These are phyloP conservation scores for Helicostylum pulchrum DNA, from an alignment of 192 early-diverging fungal species.

Conservation along the genomic window DNA sequence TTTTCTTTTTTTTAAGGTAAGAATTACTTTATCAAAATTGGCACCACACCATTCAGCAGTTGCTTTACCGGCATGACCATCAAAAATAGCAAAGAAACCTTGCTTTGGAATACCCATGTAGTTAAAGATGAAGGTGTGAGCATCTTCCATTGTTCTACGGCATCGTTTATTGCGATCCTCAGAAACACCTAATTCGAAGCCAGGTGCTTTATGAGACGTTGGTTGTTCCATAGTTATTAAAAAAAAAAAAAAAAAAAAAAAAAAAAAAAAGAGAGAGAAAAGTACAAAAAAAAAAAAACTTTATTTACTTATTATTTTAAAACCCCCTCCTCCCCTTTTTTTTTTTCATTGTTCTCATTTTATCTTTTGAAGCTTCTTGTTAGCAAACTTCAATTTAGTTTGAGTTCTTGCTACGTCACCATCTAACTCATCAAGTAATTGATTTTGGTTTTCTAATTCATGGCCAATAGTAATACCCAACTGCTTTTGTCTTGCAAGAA, in stretches of 20 bases:
- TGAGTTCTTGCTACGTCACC: conserved; percentile 73
- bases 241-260: too few relatives aligned
- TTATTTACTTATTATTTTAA: too few relatives aligned
- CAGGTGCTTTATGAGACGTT: conserved; percentile 17
- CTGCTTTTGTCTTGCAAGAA: conserved; percentile 80
- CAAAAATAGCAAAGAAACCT: conserved; percentile 93
- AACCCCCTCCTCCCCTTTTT: too few relatives aligned
- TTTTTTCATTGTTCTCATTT: conserved; percentile 32
- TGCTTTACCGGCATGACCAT: conserved; percentile 94
- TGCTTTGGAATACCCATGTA: conserved; percentile 78
- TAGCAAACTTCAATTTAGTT: conserved; percentile 69
- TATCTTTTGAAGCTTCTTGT: conserved; percentile 76
- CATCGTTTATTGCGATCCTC: conserved; percentile 90
- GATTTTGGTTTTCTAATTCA: conserved; percentile 91
- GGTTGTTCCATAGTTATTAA: background rate
- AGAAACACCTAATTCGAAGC: conserved; percentile 66
- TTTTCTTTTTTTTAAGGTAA: conserved; percentile 7
- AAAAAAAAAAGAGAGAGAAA: too few relatives aligned
- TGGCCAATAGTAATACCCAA: conserved; percentile 83
- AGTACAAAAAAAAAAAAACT: too few relatives aligned
- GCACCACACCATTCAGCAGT: conserved; percentile 96
- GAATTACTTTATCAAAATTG: conserved; percentile 72
- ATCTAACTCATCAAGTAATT: conserved; percentile 81
- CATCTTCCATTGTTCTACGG: conserved; percentile 97
- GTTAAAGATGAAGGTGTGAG: conserved; percentile 82